Evolutionary conservation across 2,329 filamentous ascomycete species (phyloP).

Genomic region (Pestalotiopsis sp.): DNA sequence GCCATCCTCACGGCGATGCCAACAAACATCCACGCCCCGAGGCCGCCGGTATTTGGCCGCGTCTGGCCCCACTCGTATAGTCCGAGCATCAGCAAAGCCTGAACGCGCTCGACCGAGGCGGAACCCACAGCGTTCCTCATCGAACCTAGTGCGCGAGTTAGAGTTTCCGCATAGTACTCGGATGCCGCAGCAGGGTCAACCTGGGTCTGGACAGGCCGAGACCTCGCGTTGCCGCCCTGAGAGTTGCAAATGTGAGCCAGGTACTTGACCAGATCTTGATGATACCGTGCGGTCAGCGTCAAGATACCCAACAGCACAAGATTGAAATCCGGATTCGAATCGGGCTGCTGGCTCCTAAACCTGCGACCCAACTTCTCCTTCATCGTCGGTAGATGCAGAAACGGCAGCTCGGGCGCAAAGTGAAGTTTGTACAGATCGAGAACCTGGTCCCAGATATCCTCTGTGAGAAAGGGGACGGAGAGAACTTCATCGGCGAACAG

Average conservation of each 20-base stretch:
- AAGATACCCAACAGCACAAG: conserved; percentile 68
- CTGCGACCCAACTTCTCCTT: conserved; percentile 51
- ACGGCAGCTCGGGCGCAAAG: conserved; percentile 73
- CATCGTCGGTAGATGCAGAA: conserved; percentile 69
- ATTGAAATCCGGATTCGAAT: conserved; percentile 50
- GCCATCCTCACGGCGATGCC: conserved; percentile 67
- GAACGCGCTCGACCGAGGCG: conserved; percentile 64
- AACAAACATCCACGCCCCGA: conserved; percentile 68
- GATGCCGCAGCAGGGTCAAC: conserved; percentile 59
- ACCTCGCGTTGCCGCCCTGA: conserved; percentile 35
- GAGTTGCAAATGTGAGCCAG: conserved; percentile 43
- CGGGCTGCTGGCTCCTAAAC: conserved; percentile 37
- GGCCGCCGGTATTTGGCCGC: conserved; percentile 48
- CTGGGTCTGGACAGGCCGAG: conserved; percentile 35
- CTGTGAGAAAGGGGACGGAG: conserved; percentile 62
- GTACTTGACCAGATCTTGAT: conserved; percentile 60
- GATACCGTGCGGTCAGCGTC: conserved; percentile 70
- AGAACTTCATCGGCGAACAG: conserved; percentile 60
- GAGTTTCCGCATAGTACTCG: conserved; percentile 65
- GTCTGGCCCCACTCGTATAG: conserved; percentile 73
- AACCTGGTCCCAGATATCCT: conserved; percentile 68
- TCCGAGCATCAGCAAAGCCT: conserved; percentile 71
- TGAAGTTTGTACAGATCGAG: conserved; percentile 73
- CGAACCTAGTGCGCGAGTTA: conserved; percentile 53
- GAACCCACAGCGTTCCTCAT: conserved; percentile 49